Evolutionary conservation across 2,329 filamentous ascomycete species (phyloP).

Genomic region (Pyrenochaeta sp.): DNA sequence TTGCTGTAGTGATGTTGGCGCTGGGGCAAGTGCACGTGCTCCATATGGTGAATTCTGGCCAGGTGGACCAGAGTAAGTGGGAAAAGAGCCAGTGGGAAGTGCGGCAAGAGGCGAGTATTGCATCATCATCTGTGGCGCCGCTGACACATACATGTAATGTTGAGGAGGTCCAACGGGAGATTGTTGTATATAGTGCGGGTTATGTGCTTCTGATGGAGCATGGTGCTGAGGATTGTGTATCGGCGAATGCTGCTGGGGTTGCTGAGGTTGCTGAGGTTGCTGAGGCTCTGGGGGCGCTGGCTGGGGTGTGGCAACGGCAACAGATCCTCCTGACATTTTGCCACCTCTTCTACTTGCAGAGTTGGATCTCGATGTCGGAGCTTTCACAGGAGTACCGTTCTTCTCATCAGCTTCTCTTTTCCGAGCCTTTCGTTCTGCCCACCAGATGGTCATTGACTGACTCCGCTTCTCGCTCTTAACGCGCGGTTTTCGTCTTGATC

Average conservation of each 20-base stretch:
- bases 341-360: slow-evolving; percentile 35
- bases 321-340: slow-evolving; percentile 26
- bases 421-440: slow-evolving; percentile 54
- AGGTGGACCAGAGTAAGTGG: slow-evolving; percentile 19
- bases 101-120: slow-evolving; percentile 39
- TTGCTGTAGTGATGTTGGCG: slow-evolving; percentile 29
- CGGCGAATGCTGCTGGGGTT: slow-evolving; percentile 23
- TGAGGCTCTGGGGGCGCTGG: slow-evolving; percentile 22
- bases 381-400: slow-evolving; percentile 29
- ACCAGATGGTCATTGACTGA: slow-evolving; percentile 57
- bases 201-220: slow-evolving; percentile 29
- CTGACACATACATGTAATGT: slow-evolving; percentile 29
- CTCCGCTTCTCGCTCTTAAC: slow-evolving; percentile 56
- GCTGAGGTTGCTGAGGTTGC: slow-evolving; percentile 15
- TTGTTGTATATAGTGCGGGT: slow-evolving; percentile 20
- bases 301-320: slow-evolving; percentile 26
- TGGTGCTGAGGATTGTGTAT: slow-evolving; percentile 25
- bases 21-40: slow-evolving; percentile 34
- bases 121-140: slow-evolving; percentile 33
- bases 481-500: slow-evolving; percentile 45
- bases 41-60: slow-evolving; percentile 22
- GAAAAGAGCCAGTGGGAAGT: slow-evolving; percentile 29
- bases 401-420: slow-evolving; percentile 45
- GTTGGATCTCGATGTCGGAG: slow-evolving; percentile 31
- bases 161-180: slow-evolving; percentile 29